Evolutionary conservation across 73 alveolate genomes (phyloP), one percentile per base, ranked within the genome.

Genomic region (Loxodes magnus): DNA sequence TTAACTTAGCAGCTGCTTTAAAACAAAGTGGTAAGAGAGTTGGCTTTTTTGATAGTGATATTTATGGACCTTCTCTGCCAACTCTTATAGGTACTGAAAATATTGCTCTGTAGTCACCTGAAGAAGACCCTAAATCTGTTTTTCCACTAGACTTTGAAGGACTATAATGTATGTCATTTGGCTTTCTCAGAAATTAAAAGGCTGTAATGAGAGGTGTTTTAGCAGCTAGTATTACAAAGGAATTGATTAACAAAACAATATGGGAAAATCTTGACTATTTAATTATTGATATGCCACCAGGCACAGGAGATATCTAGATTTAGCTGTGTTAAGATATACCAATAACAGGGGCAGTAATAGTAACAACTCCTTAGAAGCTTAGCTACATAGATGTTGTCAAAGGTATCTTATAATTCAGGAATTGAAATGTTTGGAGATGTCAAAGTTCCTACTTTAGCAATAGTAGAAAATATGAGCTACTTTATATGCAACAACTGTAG

Each of bases 131-230:
- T 3, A 38, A 71, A 30, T 43, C 67, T 52, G 81, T 86, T 24
- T 30, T 64, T 2, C 97, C 97, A 14, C 62, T 81, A 25, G 82
- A 46, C 25, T 86, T 60, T 54, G 75, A 74, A 24, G 97, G 94
- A 34, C 83, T 81, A 7, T 81, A 86, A 48, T 46, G 88, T 20
- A 86, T 86, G 97, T 55, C 84, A 21, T 86, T 76, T 71, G 97
- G 97, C 14, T 86, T 57, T 66, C 92, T 84, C 10, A 61, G 66
- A 26, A 79, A 77, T 21, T 55, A 71, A 42, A 59, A 81, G 57
- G 94, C 93, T 2, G 72, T 86, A 9, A 74, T 81, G 71, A 69
- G 97, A 71, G 97, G 97, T 5, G 94, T 94, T n/a, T 81, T 86
- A 77, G 94, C 74, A 4, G 74, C 94, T 14, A 51, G 74, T 35